A percentile compares a stretch with the other conserved stretches of the same genome.
phyloP scores from a whole-genome alignment of 108 stramenopile species.

The Skeletonema grethae region DNA sequence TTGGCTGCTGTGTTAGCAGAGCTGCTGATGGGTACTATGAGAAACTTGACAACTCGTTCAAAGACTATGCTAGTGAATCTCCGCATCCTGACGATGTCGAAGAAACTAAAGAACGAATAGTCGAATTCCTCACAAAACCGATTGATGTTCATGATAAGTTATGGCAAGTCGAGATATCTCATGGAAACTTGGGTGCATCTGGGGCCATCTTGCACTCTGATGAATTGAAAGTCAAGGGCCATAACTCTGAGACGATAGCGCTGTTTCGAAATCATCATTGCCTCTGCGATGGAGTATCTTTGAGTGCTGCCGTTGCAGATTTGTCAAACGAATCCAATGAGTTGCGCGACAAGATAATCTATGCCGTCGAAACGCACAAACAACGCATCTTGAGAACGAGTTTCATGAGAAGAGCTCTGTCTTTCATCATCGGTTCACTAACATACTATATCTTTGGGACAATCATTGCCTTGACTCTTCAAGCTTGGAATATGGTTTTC shows the following conservation, averaged over 20 bases:
- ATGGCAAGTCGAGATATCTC: slow-evolving; percentile 15
- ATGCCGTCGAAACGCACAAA: slow-evolving; percentile 6
- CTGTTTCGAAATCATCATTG: slow-evolving; percentile 30
- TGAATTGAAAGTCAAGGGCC: slow-evolving; percentile 3
- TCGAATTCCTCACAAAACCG: neutral
- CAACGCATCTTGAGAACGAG: neutral
- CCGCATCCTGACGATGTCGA: slow-evolving; percentile 16
- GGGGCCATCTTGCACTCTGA: slow-evolving; percentile 16
- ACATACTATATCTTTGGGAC: slow-evolving; percentile 27
- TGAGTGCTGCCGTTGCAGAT: slow-evolving; percentile 26
- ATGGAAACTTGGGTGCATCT: slow-evolving; percentile 11
- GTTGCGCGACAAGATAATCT: slow-evolving; percentile 17
- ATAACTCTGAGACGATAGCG: slow-evolving; percentile 17
- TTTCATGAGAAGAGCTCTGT: slow-evolving; percentile 3
- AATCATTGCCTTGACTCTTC: slow-evolving; percentile 12
- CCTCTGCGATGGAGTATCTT: slow-evolving; percentile 35
- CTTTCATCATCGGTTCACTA: neutral
- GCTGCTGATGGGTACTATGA: slow-evolving; percentile 21
- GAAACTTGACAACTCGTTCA: neutral
- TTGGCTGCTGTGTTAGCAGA: slow-evolving; percentile 5
- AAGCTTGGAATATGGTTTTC: slow-evolving; percentile 36
- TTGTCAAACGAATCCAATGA: slow-evolving; percentile 23
- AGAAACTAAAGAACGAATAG: slow-evolving; percentile 22
- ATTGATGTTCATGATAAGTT: slow-evolving; percentile 19
- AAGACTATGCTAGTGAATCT: slow-evolving; percentile 20